Base-by-base conservation (phyloP, 768 basidiomycete species). In the Piloderma croceum region DNA sequence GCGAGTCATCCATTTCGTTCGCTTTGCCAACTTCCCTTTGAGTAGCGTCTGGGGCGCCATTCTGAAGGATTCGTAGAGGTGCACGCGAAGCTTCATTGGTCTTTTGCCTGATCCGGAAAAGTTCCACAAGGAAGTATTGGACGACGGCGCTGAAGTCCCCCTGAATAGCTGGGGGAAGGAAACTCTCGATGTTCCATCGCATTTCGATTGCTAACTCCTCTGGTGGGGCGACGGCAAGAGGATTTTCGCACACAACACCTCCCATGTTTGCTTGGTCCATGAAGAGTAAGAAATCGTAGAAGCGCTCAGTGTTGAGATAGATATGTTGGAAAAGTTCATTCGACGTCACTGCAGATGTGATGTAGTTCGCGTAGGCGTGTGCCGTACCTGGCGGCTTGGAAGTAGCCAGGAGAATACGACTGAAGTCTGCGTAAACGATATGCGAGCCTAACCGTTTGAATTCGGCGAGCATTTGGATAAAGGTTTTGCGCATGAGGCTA, bases 401-500 rank as follows among this genome's bases (percentile, higher is more conserved):
- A 0, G 96, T 99, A 10, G 93, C 81, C 24, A 99, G 79, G 32
- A 96, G 70, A 49, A 99, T 81, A 7, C 80, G 79, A 45, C 86
- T 81, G 60, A 98, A 92, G 60, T 98, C 91, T 19, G 93, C 94
- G 47, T 92, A 90, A 22, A 98, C 77, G 42, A 98, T 82, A 40
- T 88, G 81, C 0, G 92, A 93, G 1, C 96, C 96, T 2, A 99
- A 73, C 13, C 96, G 79, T 52, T 87, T 91, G 68, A 97, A 93
- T 60, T 99, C 96, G 11, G 94, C 93, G 17, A 98, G 73, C 47
- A 99, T 72, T 62, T 98, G 96, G 42, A 96, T 87, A 65, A 97
- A 97, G 0, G 89, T 92, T 68, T 99, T 98, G 44, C 89, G 81
- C 96, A 99, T 99, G 34, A 98, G 75, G 11, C 91, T 88, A 50